phyloP scores from a whole-genome alignment of 768 basidiomycete species.

The Fibroporia radiculosa region DNA sequence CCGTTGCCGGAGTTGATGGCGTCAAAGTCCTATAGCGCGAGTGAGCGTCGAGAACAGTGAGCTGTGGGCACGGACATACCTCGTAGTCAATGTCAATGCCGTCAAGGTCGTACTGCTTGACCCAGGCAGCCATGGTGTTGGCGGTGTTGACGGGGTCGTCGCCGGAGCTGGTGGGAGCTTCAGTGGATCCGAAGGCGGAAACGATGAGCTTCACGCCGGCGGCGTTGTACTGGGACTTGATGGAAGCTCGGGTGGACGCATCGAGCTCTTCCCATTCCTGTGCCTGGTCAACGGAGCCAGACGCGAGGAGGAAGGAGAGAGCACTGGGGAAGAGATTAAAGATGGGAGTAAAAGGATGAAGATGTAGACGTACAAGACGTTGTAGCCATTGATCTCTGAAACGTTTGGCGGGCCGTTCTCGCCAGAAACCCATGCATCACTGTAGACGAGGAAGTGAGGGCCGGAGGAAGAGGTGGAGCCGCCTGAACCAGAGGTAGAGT shows the following conservation, averaged over 20 bases:
- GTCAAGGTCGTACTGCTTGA: conserved; percentile 51
- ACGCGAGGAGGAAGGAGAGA: conserved; percentile 47
- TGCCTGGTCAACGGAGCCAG: conserved; percentile 55
- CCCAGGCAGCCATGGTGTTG: conserved; percentile 57
- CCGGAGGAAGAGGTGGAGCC: conserved; percentile 32
- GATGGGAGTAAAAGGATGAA: neutral
- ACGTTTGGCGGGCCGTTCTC: conserved; percentile 40
- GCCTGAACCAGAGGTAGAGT: conserved; percentile 7
- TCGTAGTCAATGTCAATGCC: conserved; percentile 75
- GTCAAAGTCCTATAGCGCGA: conserved; percentile 26
- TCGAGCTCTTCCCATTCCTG: conserved; percentile 44
- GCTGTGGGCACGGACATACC: conserved; percentile 11
- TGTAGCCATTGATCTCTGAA: conserved; percentile 42
- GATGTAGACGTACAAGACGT: conserved; percentile 40
- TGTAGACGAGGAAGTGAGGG: conserved; percentile 43
- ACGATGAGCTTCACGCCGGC: conserved; percentile 59
- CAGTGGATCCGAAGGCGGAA: conserved; percentile 52
- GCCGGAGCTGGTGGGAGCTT: conserved; percentile 43
- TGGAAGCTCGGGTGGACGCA: conserved; percentile 34
- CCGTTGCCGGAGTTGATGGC: conserved; percentile 26
- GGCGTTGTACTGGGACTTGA: conserved; percentile 45
- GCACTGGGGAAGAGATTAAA: conserved; percentile 22
- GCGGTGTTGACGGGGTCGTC: conserved; percentile 59
- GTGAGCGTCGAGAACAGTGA: neutral
- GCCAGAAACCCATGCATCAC: conserved; percentile 35